These are phyloP conservation scores for Penicillium thymicola DNA, from an alignment of 2,329 filamentous ascomycete species.

Conservation along the genomic window DNA sequence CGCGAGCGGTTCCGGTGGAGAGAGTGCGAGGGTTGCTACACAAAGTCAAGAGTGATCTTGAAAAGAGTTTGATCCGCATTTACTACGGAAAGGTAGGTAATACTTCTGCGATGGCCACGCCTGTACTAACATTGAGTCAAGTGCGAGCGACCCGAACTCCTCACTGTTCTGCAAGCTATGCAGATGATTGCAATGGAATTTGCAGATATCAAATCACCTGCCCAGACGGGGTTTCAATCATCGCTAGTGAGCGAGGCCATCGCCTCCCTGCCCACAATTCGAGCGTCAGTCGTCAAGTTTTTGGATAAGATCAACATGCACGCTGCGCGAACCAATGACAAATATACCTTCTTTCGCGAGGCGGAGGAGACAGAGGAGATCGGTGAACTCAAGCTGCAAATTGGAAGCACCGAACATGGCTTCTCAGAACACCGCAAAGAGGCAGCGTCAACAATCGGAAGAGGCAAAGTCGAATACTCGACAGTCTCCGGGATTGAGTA, in stretches of 20 bases:
- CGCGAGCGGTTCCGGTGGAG: constrained; percentile 66
- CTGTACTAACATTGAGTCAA: constrained; percentile 24
- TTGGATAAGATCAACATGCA: constrained; percentile 81
- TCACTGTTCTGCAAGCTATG: constrained; percentile 79
- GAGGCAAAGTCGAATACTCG: constrained; percentile 71
- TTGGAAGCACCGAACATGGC: constrained; percentile 87
- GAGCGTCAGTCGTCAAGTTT: constrained; percentile 67
- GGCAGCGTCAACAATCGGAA: constrained; percentile 69
- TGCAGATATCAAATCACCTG: constrained; percentile 60
- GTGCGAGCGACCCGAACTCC: constrained; percentile 82
- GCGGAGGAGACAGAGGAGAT: constrained; percentile 86
- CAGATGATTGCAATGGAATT: constrained; percentile 79
- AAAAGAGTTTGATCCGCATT: constrained; percentile 89
- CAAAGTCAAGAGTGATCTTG: constrained; percentile 74
- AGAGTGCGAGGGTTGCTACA: constrained; percentile 69
- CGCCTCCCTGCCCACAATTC: constrained; percentile 70
- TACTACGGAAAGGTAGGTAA: constrained; percentile 77
- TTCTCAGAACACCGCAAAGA: constrained; percentile 71
- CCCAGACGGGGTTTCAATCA: constrained; percentile 70
- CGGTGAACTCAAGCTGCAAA: constrained; percentile 81
- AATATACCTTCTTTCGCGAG: constrained; percentile 89
- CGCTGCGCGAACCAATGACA: constrained; percentile 82
- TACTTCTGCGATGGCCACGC: not conserved
- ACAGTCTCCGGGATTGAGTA: constrained; percentile 91
- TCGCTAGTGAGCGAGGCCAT: constrained; percentile 68